Base-by-base conservation (phyloP, 1,284 basidiomycete genomes). In the Ceratobasidium sp. region DNA sequence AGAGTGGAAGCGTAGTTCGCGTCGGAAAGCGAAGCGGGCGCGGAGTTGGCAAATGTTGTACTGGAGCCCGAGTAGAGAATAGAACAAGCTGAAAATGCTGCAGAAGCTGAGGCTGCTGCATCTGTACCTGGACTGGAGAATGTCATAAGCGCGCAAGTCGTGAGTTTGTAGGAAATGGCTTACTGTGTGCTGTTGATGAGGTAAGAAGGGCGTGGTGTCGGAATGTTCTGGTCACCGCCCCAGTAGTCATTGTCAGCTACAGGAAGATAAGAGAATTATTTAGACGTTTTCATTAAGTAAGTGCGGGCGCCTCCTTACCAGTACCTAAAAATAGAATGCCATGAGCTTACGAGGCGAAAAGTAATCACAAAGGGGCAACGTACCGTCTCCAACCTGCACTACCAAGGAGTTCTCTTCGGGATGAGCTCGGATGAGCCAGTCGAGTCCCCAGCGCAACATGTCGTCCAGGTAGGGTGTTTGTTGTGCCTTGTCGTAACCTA, bases 371-470 rank as follows among this genome's bases (percentile, higher is more conserved):
- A 57, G 27, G 31, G 15, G 5, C 14, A 14, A 64, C 76, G 24
- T 80, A 86, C 89, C 86, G 72, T 89, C 85, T 41, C 89, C 94
- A 50, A 97, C 89, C 81, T 94, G 91, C 48, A 97, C 92, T 78
- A 89, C 94, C 44, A 98, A 86, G 0, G 90, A 91, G 75, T 89
- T 87, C 36, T 90, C 85, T 19, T 88, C 84, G 0, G 95, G 90
- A 82, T 97, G 94, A 2, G 93, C 95, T 91, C 93, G 95, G 65
- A 96, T 93, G 57, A 97, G 84, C 94, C 95, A 98, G 82, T 96
- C 93, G 59, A 95, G 88, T 33, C 95, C 93, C 93, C 94, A 97
- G 75, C 96, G 89, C 59, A 96, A 82, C 85, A 92, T 94, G 75
- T 89, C 88, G 79, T 97, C 96, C 27, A 97, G 89, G 81, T 97